Evolutionary conservation across 441 rosid species (phyloP).

Genomic region (Dalechampia spathulata): DNA sequence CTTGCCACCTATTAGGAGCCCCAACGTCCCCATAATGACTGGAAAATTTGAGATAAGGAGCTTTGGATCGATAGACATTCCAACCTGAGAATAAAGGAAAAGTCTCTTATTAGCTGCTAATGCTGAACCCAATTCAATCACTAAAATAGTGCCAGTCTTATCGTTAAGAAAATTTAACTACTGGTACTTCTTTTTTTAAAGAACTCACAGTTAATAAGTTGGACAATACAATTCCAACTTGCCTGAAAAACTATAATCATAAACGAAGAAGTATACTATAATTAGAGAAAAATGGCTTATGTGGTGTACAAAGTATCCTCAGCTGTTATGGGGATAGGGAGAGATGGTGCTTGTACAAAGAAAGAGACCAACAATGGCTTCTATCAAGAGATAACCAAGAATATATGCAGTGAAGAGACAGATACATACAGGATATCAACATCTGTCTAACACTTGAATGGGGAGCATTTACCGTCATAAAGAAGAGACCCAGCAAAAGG

Average conservation of each 20-base stretch:
- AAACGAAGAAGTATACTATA: not conserved
- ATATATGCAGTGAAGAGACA: not conserved
- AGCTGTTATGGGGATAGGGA: too few species aligned
- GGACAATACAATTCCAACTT: not conserved
- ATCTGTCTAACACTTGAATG: not conserved
- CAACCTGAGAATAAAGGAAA: constrained; percentile 64
- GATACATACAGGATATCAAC: not conserved
- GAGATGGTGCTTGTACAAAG: not conserved
- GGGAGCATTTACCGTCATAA: constrained; percentile 77
- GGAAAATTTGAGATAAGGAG: constrained; percentile 90
- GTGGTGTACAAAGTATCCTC: too few species aligned
- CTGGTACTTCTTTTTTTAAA: not conserved
- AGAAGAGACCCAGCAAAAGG: constrained; percentile 94
- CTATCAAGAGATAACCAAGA: not conserved
- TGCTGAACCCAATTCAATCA: constrained; percentile 13
- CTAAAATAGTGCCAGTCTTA: not conserved
- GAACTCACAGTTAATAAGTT: not conserved
- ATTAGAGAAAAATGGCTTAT: too few species aligned
- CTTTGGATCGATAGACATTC: constrained; percentile 99
- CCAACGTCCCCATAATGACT: constrained; percentile 64
- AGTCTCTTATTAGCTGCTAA: constrained; percentile 22
- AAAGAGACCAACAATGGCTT: not conserved
- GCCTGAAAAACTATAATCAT: constrained; percentile 3
- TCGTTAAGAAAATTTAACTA: not conserved
- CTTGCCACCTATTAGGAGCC: constrained; percentile 90